Base-by-base conservation (phyloP, 164 flowering plant species). In the Aristolochia fimbriata region DNA sequence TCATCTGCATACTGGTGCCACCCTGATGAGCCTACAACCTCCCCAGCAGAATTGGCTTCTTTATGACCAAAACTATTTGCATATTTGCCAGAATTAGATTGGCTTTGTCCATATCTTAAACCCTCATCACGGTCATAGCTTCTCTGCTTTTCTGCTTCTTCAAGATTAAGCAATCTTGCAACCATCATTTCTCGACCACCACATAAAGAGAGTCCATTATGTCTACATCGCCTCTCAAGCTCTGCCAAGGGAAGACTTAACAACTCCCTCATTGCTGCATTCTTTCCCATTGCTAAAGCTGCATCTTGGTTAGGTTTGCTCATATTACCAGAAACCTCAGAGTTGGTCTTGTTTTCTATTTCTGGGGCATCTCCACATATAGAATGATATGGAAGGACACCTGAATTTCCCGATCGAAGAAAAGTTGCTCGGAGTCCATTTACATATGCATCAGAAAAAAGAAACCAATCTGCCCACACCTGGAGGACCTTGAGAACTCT, bases 391-490 rank as follows among this genome's bases (percentile, higher is more conserved):
- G 84, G 83, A 27, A 67, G 58, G 55, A 94, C 97, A 46, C 99
- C 97, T 51, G 93, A 88, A 68, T 71, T 91, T 11, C 96, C 80
- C 15, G 96, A 67, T 50, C 99, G 86, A 68, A 94, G 86, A 76
- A 94, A 94, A 17, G 97, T 91, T 21, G 97, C 90, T 55, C 96
- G 83, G 41, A 94, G 69, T 49, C 99, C 99, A 78, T 87, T 87
- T 47, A 94, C 91, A 81, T 91, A 94, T 57, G 96, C 97, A 79
- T 94, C 99, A 24, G 99, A 94, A 73, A 94, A 94, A 37, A 94
- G 86, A 78, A 94, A 94, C 99, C 99, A 94, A 60, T 94, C 99
- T 65, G 97, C 76, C 99, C 99, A 94, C 27, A 91, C 99, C 82
- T 91, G 97, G 65, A 94, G 86, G 62, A 94, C 97, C 77, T 94